phyloP scores from a whole-genome alignment of 805 yeast genomes.

The Suhomyces sp. region DNA sequence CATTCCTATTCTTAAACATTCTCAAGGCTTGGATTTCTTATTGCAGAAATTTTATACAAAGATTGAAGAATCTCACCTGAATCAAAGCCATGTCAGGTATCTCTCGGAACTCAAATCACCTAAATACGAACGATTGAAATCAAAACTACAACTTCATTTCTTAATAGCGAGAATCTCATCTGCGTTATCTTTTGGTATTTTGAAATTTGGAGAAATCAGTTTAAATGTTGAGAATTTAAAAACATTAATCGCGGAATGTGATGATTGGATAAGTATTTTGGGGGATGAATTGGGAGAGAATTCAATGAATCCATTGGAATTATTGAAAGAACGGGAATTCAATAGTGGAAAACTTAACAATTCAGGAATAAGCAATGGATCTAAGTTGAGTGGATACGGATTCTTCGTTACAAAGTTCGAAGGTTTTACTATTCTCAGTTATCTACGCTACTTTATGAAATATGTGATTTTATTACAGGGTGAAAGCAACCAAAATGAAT shows the following conservation, averaged over 20 bases:
- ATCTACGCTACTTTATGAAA: slow-evolving; percentile 27
- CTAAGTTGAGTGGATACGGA: slow-evolving; percentile 4
- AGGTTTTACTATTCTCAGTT: slow-evolving; percentile 22
- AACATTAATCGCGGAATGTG: slow-evolving; percentile 19
- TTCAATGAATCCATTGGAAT: slow-evolving; percentile 9
- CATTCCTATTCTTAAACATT: slow-evolving; percentile 23
- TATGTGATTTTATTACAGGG: slow-evolving; percentile 34
- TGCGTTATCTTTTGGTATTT: slow-evolving; percentile 22
- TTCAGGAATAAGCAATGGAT: neutral
- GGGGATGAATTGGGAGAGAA: slow-evolving; percentile 15
- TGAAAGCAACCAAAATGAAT: slow-evolving; percentile 28
- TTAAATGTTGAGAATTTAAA: slow-evolving; percentile 21
- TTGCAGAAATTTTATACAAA: slow-evolving; percentile 17
- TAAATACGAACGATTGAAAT: slow-evolving; percentile 17
- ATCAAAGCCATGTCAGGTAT: slow-evolving; percentile 23
- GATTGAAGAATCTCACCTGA: slow-evolving; percentile 23
- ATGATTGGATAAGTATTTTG: slow-evolving; percentile 22
- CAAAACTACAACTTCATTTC: slow-evolving; percentile 25
- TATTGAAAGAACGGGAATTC: too few species aligned
- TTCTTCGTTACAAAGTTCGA: slow-evolving; percentile 18
- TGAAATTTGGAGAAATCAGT: slow-evolving; percentile 17
- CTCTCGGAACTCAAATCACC: slow-evolving; percentile 14
- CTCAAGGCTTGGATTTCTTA: slow-evolving; percentile 19
- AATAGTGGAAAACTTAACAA: neutral
- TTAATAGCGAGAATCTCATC: slow-evolving; percentile 27